Base-by-base conservation (phyloP, 495 filamentous ascomycete genomes). In the Aspergillus sclerotioniger region DNA sequence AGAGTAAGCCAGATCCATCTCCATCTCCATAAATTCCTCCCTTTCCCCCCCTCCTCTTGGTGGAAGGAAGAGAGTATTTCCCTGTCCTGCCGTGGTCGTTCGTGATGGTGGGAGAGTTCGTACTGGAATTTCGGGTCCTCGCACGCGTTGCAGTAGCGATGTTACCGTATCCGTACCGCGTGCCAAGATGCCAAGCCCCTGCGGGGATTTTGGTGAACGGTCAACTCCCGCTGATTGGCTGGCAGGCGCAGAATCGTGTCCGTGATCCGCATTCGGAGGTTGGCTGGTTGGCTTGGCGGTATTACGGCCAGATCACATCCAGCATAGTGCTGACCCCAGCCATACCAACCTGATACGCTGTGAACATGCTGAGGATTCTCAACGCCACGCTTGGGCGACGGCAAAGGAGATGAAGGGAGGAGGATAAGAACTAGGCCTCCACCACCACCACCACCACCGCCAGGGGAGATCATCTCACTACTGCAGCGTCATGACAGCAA, bases 161-260 rank as follows among this genome's bases (percentile, higher is more conserved):
- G 12, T 52, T 56, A 63, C 65, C 46, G 55, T 62, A 65, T 20
- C 55, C 60, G 65, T 67, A 67, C 67, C 51, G 54, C 50, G 48
- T 46, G 72, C 72, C 72, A 75, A 75, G 72, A 29, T 48, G 72
- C 72, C 72, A 73, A 73, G 72, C n/a, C 41, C 35, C 55, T 60
- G 29, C 59, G 61, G 63, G 61, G 62, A 63, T 65, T 61, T 62
- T 43, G 33, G 55, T 53, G 53, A 19, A 28, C 25, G 32, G 20
- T 19, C 0, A 8, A 16, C 7, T 12, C 1, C 0, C 9, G 8
- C 1, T 67, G 21, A 72, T 71, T 71, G 69, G 68, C 35, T 45
- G 12, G 25, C 8, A 6, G 8, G 15, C 12, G 20, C 16, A 44
- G 50, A 35, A 60, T 35, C 32, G 32, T 15, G 56, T 46, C 53